Evolutionary conservation across 495 filamentous ascomycete genomes (phyloP).

Genomic region (Aspergillus cristatus): DNA sequence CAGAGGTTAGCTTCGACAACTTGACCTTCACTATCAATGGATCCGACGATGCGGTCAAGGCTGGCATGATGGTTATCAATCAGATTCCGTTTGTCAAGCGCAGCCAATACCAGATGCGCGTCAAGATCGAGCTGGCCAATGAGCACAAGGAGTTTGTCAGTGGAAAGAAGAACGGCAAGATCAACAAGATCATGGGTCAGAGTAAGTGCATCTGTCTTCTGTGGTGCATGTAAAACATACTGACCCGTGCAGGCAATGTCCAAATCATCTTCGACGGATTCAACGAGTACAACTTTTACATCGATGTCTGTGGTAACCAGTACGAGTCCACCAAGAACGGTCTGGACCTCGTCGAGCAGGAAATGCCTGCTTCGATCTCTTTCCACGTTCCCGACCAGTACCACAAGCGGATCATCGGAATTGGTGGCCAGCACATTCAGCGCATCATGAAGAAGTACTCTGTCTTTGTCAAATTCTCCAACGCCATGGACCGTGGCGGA

Average conservation of each 20-base stretch:
- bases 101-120: constrained; percentile 82
- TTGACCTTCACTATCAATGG: constrained; percentile 89
- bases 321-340: constrained; percentile 91
- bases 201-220: constrained; percentile 41
- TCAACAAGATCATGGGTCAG: constrained; percentile 99
- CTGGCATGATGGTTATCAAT: constrained; percentile 83
- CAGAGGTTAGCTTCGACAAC: constrained; percentile 90
- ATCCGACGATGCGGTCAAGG: constrained; percentile 90
- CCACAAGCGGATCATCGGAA: constrained; percentile 98
- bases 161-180: constrained; percentile 99
- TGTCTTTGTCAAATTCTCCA: constrained; percentile 99
- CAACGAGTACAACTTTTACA: constrained; percentile 99
- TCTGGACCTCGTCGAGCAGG: constrained; percentile 87
- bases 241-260: constrained; percentile 57
- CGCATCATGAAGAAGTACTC: constrained; percentile 99
- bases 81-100: constrained; percentile 83
- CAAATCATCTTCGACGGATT: constrained; percentile 99
- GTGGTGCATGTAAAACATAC: background rate
- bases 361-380: constrained; percentile 97
- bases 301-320: constrained; percentile 84
- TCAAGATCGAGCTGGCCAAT: constrained; percentile 97
- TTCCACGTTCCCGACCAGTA: constrained; percentile 99
- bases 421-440: constrained; percentile 96
- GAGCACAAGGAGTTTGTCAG: constrained; percentile 99
- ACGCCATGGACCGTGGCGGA: constrained; percentile 96